phyloP scores from a whole-genome alignment of 768 basidiomycete genomes.

The Podaxis carcinomalis region DNA sequence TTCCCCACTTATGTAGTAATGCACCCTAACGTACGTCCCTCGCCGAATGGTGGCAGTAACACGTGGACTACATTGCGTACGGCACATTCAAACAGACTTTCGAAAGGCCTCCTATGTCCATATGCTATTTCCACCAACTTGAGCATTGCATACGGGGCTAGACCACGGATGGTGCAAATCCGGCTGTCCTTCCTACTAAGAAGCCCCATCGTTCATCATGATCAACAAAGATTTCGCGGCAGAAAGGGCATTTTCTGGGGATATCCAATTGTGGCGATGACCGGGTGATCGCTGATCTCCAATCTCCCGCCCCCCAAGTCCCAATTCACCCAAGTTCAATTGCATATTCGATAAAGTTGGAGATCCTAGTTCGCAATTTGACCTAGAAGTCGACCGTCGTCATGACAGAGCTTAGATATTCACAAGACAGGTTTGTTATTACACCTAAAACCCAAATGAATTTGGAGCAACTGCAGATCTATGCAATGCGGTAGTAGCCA shows the following conservation, averaged over 20 bases:
- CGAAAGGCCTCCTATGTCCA: neutral
- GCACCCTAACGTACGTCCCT: neutral
- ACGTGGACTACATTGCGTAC: neutral
- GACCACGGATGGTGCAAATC: neutral
- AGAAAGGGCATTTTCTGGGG: neutral
- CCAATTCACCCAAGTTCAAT: neutral
- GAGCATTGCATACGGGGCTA: neutral
- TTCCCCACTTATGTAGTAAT: neutral
- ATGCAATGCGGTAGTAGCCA: neutral
- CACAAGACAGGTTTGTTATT: neutral
- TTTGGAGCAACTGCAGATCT: neutral
- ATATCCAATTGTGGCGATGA: neutral
- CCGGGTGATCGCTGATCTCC: neutral
- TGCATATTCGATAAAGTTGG: neutral
- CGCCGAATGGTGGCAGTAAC: neutral
- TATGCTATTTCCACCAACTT: neutral
- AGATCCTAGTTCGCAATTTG: neutral
- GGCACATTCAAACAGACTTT: neutral
- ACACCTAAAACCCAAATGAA: constrained; percentile 4
- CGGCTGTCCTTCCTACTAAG: neutral
- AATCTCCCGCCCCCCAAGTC: neutral
- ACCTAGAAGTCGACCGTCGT: neutral
- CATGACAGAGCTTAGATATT: neutral
- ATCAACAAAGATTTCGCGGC: constrained; percentile 3
- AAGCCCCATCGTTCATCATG: neutral